Conservation (phyloP, 1,139 yeast genomes). For the Casaregolazyma lundiana region DNA sequence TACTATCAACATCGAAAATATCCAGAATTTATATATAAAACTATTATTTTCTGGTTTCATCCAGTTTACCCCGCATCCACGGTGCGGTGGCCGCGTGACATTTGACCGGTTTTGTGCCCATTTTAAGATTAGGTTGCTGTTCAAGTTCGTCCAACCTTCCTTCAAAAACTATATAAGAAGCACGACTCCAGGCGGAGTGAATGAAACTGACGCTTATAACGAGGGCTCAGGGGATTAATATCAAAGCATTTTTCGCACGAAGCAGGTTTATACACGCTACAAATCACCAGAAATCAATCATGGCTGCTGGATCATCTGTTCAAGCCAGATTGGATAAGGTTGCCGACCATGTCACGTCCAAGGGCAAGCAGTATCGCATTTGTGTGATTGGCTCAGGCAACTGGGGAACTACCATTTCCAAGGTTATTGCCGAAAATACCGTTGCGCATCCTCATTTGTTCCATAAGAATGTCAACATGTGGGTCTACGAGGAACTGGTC, state of each 20-base stretch:
- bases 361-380: slow-evolving; percentile 16
- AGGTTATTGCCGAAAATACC: slow-evolving; percentile 84
- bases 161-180: no score
- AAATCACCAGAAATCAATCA: not conserved
- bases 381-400: slow-evolving; percentile 43
- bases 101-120: no score
- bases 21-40: no score
- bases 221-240: not conserved
- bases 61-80: no score
- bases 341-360: slow-evolving; percentile 8
- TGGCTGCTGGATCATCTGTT: slow-evolving; percentile 3
- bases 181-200: not conserved
- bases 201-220: not conserved
- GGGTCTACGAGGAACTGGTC: slow-evolving; percentile 82
- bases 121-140: no score
- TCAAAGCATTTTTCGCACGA: not conserved
- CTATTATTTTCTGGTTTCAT: no score
- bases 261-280: not conserved
- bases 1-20: no score
- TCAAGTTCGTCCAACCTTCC: no score
- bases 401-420: slow-evolving; percentile 93
- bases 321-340: slow-evolving; percentile 7
- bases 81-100: no score
- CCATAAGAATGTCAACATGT: slow-evolving; percentile 71
- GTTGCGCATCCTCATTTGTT: slow-evolving; percentile 64